Conservation (phyloP, 2,329 filamentous ascomycete species). For the Penicillium italicum region DNA sequence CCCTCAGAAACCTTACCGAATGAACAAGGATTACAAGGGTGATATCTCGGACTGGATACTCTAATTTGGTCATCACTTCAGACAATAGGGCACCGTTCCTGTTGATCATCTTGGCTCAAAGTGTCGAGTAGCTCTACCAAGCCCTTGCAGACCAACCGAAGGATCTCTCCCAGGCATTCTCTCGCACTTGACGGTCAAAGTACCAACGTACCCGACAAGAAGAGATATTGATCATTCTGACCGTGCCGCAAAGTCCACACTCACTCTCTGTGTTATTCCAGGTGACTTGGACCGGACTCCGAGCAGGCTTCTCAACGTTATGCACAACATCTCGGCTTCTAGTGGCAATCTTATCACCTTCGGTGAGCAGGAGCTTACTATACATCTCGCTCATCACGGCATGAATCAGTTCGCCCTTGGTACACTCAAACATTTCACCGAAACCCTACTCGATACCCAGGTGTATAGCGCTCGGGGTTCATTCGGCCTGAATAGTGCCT, state of each 20-base stretch:
- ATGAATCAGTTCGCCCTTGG: background rate
- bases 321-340: background rate
- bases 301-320: background rate
- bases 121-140: too few relatives aligned
- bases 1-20: background rate
- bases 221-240: background rate
- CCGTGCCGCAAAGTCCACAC: background rate
- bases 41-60: background rate
- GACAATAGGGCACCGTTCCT: background rate
- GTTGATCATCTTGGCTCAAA: background rate
- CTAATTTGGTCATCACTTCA: background rate
- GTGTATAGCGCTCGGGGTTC: too few relatives aligned
- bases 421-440: background rate
- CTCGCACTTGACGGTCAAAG: background rate
- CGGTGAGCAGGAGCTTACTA: background rate
- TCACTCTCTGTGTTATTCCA: background rate
- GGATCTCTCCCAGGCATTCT: background rate
- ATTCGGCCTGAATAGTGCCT: too few relatives aligned
- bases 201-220: background rate
- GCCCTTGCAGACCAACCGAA: background rate
- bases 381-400: background rate
- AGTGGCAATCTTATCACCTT: background rate
- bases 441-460: background rate
- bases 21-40: background rate
- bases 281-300: slow-evolving; percentile 3